Percentiles rank a stretch among this genome's conserved stretches.
Evolutionary conservation across 768 basidiomycete genomes (phyloP).

Genomic region (Chalciporus pseudorubinellus): DNA sequence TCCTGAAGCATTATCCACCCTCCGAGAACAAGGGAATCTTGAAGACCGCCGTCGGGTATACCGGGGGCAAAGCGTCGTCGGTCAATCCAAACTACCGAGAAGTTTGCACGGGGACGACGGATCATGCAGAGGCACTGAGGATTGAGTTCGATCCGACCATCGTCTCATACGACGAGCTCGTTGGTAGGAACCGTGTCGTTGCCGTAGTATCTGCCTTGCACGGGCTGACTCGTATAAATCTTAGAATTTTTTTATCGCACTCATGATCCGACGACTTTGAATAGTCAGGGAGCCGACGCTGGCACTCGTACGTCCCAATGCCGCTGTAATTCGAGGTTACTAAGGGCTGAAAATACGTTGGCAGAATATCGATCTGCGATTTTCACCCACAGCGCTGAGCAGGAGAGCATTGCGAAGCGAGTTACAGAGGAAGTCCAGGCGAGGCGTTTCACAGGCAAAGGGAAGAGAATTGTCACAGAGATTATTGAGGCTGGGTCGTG

Average conservation of each 20-base stretch:
- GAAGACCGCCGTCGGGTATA: conserved; percentile 76
- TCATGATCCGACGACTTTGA: conserved; percentile 85
- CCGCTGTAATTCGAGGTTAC: not conserved
- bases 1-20: conserved; percentile 74
- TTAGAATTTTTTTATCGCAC: conserved; percentile 93
- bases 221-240: not conserved
- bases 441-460: conserved; percentile 74
- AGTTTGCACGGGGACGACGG: conserved; percentile 79
- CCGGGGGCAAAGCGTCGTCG: conserved; percentile 58
- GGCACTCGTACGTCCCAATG: conserved; percentile 65
- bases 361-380: conserved; percentile 93
- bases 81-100: conserved; percentile 63
- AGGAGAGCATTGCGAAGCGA: conserved; percentile 64
- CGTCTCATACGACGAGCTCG: conserved; percentile 81
- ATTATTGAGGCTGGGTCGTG: conserved; percentile 69
- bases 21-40: conserved; percentile 70
- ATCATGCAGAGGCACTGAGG: conserved; percentile 85
- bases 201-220: not conserved
- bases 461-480: conserved; percentile 73
- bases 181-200: conserved; percentile 51
- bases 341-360: not conserved
- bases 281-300: conserved; percentile 73
- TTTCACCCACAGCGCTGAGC: conserved; percentile 75
- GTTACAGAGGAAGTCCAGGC: conserved; percentile 83
- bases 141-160: conserved; percentile 82